Evolutionary conservation across 2,329 filamentous ascomycete genomes (phyloP).

Genomic region (Calonectria hawksworthii): DNA sequence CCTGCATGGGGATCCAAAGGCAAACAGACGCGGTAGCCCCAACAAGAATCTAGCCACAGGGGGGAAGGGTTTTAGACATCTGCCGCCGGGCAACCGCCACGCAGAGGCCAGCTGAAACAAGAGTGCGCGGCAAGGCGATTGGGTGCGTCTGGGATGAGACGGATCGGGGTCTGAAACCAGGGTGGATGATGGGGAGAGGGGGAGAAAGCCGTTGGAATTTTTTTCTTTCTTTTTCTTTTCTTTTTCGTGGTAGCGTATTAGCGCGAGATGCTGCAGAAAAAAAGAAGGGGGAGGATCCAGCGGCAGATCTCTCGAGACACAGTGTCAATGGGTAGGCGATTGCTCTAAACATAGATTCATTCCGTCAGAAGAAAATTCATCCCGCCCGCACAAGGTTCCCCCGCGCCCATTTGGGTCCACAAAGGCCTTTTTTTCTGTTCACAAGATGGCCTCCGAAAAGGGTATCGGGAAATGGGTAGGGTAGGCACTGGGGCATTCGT

Average conservation of each 20-base stretch:
- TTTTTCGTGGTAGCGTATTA: slow-evolving; percentile 7
- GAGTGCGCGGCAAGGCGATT: not conserved
- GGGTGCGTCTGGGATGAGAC: slow-evolving; percentile 4
- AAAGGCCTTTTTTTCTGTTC: slow-evolving; percentile 1
- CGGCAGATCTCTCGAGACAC: not conserved
- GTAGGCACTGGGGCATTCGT: slow-evolving; percentile 53
- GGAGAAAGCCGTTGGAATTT: slow-evolving; percentile 14
- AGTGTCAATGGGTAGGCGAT: not conserved
- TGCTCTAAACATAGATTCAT: slow-evolving; percentile 7
- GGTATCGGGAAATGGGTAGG: slow-evolving; percentile 1
- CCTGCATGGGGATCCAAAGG: not conserved
- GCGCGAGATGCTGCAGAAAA: slow-evolving; percentile 19
- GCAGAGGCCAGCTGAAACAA: slow-evolving; percentile 8
- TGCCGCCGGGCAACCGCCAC: slow-evolving; percentile 9
- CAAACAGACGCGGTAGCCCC: not conserved
- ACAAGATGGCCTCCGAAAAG: not conserved
- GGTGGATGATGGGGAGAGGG: not conserved
- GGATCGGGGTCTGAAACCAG: slow-evolving; percentile 14
- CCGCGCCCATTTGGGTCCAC: slow-evolving; percentile 11
- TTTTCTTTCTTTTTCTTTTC: not conserved
- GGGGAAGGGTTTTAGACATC: not conserved
- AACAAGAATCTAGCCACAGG: not conserved
- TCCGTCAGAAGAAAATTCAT: slow-evolving; percentile 3
- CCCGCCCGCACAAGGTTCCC: slow-evolving; percentile 19
- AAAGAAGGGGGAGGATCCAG: not conserved